phyloP scores from a whole-genome alignment of 75 land plant species.

The Gnetum montanum region DNA sequence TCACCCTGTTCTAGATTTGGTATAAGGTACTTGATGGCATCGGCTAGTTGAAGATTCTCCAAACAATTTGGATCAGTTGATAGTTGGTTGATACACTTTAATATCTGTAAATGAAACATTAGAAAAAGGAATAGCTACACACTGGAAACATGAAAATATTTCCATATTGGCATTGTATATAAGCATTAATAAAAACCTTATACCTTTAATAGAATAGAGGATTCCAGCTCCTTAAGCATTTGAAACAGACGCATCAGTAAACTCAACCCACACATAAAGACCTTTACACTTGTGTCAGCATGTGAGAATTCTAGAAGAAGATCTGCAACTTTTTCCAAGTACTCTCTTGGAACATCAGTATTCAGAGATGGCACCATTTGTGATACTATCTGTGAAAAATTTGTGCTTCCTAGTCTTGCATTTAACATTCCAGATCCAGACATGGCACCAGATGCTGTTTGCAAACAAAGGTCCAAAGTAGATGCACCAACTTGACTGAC shows the following conservation, averaged over 20 bases:
- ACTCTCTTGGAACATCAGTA: constrained; percentile 84
- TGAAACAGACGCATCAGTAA: constrained; percentile 85
- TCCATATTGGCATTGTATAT: not conserved
- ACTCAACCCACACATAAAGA: constrained; percentile 79
- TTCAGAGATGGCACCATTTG: constrained; percentile 63
- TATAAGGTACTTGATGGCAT: constrained; percentile 91
- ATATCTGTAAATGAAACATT: constrained; percentile 27
- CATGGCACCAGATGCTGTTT: constrained; percentile 75
- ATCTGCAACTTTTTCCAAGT: constrained; percentile 82
- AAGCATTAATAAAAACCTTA: not conserved
- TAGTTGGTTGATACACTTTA: constrained; percentile 85
- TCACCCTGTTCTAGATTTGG: constrained; percentile 81
- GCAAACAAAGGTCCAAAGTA: constrained; percentile 70
- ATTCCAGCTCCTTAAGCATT: constrained; percentile 86
- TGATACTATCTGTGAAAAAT: constrained; percentile 78
- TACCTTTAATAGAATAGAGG: constrained; percentile 95
- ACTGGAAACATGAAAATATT: not conserved
- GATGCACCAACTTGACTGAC: constrained; percentile 40
- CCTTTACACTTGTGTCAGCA: constrained; percentile 73
- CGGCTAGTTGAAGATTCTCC: constrained; percentile 85
- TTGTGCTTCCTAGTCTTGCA: constrained; percentile 77
- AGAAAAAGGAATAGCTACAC: not conserved
- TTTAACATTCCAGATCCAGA: constrained; percentile 89
- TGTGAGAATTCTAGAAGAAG: constrained; percentile 80
- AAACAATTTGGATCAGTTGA: constrained; percentile 87